Evolutionary conservation across 768 basidiomycete species (phyloP), one percentile per base, ranked within the genome.

Genomic region (Trametes punicea): DNA sequence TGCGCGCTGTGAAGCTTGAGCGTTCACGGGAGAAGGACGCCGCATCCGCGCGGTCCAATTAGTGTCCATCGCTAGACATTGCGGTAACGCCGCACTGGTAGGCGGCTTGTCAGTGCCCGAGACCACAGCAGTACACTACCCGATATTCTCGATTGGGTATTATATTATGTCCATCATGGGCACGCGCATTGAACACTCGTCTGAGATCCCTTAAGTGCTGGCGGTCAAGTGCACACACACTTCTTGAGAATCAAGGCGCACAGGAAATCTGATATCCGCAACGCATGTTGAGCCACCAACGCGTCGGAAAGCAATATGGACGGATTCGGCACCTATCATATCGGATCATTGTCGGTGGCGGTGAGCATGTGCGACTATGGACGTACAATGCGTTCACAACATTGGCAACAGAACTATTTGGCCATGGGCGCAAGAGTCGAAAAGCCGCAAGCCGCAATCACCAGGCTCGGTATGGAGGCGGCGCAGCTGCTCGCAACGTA

Each of bases 311-410:
- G 40, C 30, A 42, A 51, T 51, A 36, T 42, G 30, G 29, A 40
- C 51, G 40, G 29, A 44, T 23, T 20, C 38, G 33, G 39, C 38
- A 23, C 13, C 40, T 23, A 39, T 18, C 31, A 25, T 10, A 11
- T 15, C 51, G 40, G 51, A 51, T 51, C 51, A 51, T 39, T 27
- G 23, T 8, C 20, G 51, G 51, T 51, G 51, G 51, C 51, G 40
- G 34, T 51, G 51, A 42, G 40, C 29, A 31, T 33, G 40, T 15
- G n/a, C 41, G 44, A 31, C 31, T 39, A 25, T 6, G 51, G 40
- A 33, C 40, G 33, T 51, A 51, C 51, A n/a, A n/a, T n/a, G n/a
- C n/a, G n/a, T n/a, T n/a, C n/a, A n/a, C n/a, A n/a, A n/a, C n/a
- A n/a, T n/a, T n/a, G n/a, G n/a, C n/a, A n/a, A n/a, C n/a, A n/a